These are phyloP conservation scores for Leishmania braziliensis DNA, from an alignment of 208 protist genomes.

Conservation along the genomic window DNA sequence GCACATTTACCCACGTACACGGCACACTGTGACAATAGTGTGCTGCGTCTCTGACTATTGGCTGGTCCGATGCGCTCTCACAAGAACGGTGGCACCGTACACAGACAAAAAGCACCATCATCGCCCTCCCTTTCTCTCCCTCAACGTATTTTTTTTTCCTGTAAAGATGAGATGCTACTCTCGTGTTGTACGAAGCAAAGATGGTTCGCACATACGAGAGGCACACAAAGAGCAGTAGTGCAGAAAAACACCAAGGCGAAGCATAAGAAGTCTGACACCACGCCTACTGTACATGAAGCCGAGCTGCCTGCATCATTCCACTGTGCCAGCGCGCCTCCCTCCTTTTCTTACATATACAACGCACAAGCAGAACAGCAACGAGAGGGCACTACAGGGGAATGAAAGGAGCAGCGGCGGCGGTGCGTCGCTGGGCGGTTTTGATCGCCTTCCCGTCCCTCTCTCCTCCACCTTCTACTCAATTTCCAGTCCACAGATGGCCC, in stretches of 20 bases:
- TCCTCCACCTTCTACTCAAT: conserved; percentile 17
- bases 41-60: neutral
- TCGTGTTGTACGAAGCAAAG: neutral
- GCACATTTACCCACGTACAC: neutral
- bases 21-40: neutral
- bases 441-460: neutral
- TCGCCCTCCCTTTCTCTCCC: neutral
- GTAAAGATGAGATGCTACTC: neutral
- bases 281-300: conserved; percentile 10
- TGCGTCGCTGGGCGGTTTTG: neutral
- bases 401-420: neutral
- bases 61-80: neutral
- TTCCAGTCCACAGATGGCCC: conserved; percentile 23
- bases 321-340: neutral
- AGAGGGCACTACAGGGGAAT: neutral
- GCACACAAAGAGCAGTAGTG: neutral
- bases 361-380: neutral
- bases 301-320: conserved; percentile 1
- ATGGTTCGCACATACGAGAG: neutral
- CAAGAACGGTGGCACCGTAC: neutral
- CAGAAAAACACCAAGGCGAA: conserved; percentile 14
- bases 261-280: conserved; percentile 7
- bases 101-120: neutral
- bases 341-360: neutral
- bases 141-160: neutral